phyloP scores from a whole-genome alignment of 2,329 filamentous ascomycete genomes.

The Aspergillus puulaauensis region DNA sequence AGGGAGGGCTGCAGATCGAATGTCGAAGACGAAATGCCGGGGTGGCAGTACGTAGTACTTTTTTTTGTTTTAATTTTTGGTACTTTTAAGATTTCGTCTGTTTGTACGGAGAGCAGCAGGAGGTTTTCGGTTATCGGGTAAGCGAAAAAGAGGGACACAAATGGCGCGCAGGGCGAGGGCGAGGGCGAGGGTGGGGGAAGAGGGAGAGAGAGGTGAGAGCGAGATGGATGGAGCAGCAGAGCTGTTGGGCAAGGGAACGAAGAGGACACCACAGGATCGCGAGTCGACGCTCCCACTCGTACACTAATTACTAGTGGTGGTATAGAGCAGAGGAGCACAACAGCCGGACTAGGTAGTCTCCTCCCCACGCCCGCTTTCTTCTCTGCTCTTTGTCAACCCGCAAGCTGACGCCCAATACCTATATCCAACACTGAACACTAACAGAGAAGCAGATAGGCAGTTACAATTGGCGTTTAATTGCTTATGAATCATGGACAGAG shows the following conservation, averaged over 20 bases:
- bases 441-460: neutral
- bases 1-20: constrained; percentile 14
- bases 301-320: neutral
- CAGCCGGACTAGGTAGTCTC: neutral
- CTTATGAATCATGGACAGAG: constrained; percentile 2
- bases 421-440: neutral
- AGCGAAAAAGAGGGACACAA: constrained; percentile 7
- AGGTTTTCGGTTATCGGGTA: constrained; percentile 12
- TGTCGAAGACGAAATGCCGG: constrained; percentile 13
- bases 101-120: constrained; percentile 11
- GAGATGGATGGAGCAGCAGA: constrained; percentile 2
- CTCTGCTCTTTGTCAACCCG: neutral
- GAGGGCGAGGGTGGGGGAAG: constrained; percentile 12
- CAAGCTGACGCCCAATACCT: neutral
- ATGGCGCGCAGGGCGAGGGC: constrained; percentile 6
- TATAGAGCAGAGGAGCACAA: neutral
- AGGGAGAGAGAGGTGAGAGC: constrained; percentile 7
- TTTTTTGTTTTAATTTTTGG: constrained; percentile 15
- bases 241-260: neutral
- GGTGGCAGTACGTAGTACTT: constrained; percentile 1
- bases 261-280: neutral
- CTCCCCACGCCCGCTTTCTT: neutral
- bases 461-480: neutral
- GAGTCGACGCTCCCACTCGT: neutral
- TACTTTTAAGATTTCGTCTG: constrained; percentile 9